Evolutionary conservation across 2,329 filamentous ascomycete species (phyloP).

Genomic region (Diaporthe amygdali): DNA sequence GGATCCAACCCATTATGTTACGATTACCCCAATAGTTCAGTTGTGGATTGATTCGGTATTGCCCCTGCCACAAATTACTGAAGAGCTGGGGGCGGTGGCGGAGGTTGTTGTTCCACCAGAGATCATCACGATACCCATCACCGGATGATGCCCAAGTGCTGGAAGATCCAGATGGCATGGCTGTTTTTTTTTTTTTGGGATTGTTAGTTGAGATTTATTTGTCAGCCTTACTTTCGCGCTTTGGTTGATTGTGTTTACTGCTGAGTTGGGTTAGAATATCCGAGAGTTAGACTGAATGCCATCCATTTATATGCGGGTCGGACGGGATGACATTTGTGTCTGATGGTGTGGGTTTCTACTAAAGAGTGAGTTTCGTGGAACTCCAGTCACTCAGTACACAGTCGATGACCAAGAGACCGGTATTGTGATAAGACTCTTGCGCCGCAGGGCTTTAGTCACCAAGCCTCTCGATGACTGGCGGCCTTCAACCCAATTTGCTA

Average conservation of each 20-base stretch:
- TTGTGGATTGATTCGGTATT: not conserved
- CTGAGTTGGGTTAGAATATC: not conserved
- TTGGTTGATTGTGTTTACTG: not conserved
- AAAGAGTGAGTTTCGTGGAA: not conserved
- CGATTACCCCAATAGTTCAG: slow-evolving; percentile 7
- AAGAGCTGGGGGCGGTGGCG: not conserved
- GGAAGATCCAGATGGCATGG: not conserved
- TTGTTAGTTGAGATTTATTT: not conserved
- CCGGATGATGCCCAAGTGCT: not conserved
- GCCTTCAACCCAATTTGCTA: not conserved
- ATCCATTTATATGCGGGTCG: not conserved
- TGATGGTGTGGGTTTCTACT: not conserved
- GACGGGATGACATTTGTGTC: no score
- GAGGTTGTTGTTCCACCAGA: not conserved
- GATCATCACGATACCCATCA: not conserved
- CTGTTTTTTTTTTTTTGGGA: not conserved
- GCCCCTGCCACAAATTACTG: not conserved
- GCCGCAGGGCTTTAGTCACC: not conserved
- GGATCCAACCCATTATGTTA: slow-evolving; percentile 8
- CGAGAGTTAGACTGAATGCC: not conserved
- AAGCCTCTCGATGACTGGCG: not conserved
- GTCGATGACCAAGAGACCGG: no score
- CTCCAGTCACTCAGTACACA: not conserved
- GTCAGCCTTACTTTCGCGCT: not conserved
- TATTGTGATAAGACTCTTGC: not conserved